Evolutionary conservation across 208 protist species (phyloP).

Genomic region (Leishmania arabica): DNA sequence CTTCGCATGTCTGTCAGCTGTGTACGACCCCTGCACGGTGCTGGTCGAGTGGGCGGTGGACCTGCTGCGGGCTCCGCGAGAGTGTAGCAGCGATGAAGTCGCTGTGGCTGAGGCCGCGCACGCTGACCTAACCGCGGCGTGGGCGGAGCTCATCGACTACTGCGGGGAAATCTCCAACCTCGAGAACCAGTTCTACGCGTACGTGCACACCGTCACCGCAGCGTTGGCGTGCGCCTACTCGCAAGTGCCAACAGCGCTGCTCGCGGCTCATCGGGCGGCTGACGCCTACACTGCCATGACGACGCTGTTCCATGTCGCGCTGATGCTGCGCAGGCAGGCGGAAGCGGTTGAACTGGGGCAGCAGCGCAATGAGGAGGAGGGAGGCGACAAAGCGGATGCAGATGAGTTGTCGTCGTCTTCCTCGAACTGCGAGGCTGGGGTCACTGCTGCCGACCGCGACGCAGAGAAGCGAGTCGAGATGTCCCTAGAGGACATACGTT

Average conservation of each 20-base stretch:
- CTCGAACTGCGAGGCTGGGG: neutral
- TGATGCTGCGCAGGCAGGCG: conserved; percentile 29
- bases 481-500: neutral
- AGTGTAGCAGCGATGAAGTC: conserved; percentile 9
- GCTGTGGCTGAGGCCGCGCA: conserved; percentile 18
- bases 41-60: conserved; percentile 66
- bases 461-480: neutral
- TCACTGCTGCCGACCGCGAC: too few species aligned
- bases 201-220: conserved; percentile 49
- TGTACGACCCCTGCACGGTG: conserved; percentile 45
- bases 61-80: conserved; percentile 32
- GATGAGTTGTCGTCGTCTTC: conserved; percentile 7
- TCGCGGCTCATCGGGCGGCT: conserved; percentile 38
- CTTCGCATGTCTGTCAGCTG: conserved; percentile 48
- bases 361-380: conserved; percentile 7
- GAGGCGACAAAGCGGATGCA: conserved; percentile 4
- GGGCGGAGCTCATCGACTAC: conserved; percentile 53
- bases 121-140: conserved; percentile 41
- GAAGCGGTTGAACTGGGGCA: conserved; percentile 10
- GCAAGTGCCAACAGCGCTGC: conserved; percentile 49
- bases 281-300: conserved; percentile 76
- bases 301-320: conserved; percentile 66
- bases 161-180: conserved; percentile 65
- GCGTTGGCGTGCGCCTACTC: conserved; percentile 53
- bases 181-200: conserved; percentile 57